Evolutionary conservation across 768 basidiomycete genomes (phyloP), one percentile per base, ranked within the genome.

Genomic region (Collybia sordida): DNA sequence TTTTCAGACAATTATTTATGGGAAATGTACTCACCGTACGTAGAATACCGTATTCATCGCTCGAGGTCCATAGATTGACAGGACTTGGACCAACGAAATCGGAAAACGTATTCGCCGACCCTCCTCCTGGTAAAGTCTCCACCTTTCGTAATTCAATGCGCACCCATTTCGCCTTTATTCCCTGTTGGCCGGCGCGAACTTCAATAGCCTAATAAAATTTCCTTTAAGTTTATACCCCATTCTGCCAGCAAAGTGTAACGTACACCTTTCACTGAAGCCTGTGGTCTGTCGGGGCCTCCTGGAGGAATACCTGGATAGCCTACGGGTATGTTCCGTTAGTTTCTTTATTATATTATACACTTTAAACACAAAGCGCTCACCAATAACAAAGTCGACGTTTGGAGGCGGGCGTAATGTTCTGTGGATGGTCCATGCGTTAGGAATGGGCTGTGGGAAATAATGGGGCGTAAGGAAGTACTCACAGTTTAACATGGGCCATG

Each of bases 121-220:
- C 83, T 19, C 84, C 88, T 18, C 83, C 83, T 1, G 87, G 90
- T 40, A 88, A 78, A 3, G 81, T 86, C 68, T 98, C 95, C 37
- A 95, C 82, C 73, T 94, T 94, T 57, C 91, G 83, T 64, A 97
- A 77, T 69, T 96, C 93, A 52, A 97, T 83, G 55, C 87, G 83
- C 21, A 98, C 86, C 86, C 90, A 96, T 68, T 93, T 91, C 22
- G 90, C 90, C 72, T 93, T 94, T 63, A 91, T 80, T 14, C 89
- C 87, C 53, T 83, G 78, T 2, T 75, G 72, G 23, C 83, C 86
- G 4, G 85, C 76, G 15, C 94, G 85, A 11, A 98, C 80, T 66
- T 98, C 94, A 45, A 98, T 80, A 17, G 90, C 86, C 91, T 93
- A 55, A 21, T 41, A 55, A 51, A 38, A n/a, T 11, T n/a, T 19